phyloP scores from a whole-genome alignment of 2,329 filamentous ascomycete species.

The Sphaerulina vaccinii region DNA sequence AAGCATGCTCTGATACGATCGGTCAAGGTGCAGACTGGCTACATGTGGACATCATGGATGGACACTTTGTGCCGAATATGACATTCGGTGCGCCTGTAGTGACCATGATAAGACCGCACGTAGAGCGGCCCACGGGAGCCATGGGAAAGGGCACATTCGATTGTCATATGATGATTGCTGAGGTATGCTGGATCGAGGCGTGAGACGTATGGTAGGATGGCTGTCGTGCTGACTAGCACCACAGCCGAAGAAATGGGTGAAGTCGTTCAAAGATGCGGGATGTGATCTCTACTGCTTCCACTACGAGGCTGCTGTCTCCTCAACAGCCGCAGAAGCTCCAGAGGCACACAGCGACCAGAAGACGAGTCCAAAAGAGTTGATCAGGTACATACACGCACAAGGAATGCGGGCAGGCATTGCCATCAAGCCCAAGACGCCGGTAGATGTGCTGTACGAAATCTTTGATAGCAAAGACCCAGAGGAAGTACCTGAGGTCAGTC shows the following conservation, averaged over 20 bases:
- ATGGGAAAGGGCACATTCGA: conserved; percentile 90
- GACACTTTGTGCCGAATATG: conserved; percentile 98
- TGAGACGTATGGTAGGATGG: background rate
- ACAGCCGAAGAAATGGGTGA: conserved; percentile 96
- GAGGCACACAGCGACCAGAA: conserved; percentile 65
- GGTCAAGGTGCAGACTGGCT: conserved; percentile 85
- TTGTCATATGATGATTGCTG: conserved; percentile 99
- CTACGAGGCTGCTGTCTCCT: conserved; percentile 88
- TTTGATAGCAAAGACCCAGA: conserved; percentile 69
- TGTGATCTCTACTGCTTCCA: conserved; percentile 99
- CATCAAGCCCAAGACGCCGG: conserved; percentile 87
- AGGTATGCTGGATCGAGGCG: conserved; percentile 57
- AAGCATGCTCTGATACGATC: conserved; percentile 84
- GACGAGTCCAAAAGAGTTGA: conserved; percentile 80
- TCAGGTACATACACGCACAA: conserved; percentile 83
- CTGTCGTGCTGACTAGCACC: conserved; percentile 28
- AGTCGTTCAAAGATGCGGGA: conserved; percentile 87
- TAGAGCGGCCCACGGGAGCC: conserved; percentile 67
- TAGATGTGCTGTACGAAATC: conserved; percentile 90
- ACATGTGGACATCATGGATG: conserved; percentile 97
- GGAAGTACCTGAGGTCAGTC: conserved; percentile 83
- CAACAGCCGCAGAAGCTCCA: conserved; percentile 78
- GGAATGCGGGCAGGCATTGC: conserved; percentile 91
- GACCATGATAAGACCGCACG: conserved; percentile 84
- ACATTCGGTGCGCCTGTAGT: conserved; percentile 95